Conservation (phyloP, 768 basidiomycete genomes). For the Vararia minispora region DNA sequence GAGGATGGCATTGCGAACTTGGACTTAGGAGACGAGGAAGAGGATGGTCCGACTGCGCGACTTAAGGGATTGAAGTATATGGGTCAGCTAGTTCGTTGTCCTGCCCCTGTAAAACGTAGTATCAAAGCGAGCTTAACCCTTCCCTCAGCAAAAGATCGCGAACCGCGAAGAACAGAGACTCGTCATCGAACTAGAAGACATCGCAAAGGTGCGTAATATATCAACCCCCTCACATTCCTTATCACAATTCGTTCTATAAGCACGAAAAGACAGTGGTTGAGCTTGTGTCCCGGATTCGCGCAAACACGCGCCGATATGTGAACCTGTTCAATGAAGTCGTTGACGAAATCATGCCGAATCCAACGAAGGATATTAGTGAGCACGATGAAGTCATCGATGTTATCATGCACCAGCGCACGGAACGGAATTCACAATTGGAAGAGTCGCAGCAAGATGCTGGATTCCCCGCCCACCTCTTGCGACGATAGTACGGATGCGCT, state of each 20-base stretch:
- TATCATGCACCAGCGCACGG: constrained; percentile 86
- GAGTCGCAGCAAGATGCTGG: constrained; percentile 58
- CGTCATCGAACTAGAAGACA: constrained; percentile 80
- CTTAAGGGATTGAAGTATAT: constrained; percentile 62
- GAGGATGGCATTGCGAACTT: constrained; percentile 59
- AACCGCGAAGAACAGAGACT: constrained; percentile 91
- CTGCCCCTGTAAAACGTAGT: constrained; percentile 13
- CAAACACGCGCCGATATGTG: constrained; percentile 86
- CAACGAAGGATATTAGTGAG: constrained; percentile 83
- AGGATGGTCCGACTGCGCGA: constrained; percentile 21
- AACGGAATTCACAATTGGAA: constrained; percentile 76
- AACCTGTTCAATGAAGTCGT: constrained; percentile 82
- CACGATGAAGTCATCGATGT: constrained; percentile 95
- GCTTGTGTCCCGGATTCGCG: constrained; percentile 67
- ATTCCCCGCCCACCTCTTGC: constrained; percentile 84
- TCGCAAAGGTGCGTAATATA: constrained; percentile 45
- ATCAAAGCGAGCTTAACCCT: constrained; percentile 5
- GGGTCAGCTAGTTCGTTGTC: constrained; percentile 58
- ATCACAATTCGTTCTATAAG: constrained; percentile 25
- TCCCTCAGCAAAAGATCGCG: constrained; percentile 72
- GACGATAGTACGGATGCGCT: constrained; percentile 75
- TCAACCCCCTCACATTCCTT: constrained; percentile 2
- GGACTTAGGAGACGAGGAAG: constrained; percentile 44
- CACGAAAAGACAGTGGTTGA: constrained; percentile 61
- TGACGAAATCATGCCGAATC: constrained; percentile 80